Conservation (phyloP, 2,329 filamentous ascomycete genomes). For the Penicillium vulpinum region DNA sequence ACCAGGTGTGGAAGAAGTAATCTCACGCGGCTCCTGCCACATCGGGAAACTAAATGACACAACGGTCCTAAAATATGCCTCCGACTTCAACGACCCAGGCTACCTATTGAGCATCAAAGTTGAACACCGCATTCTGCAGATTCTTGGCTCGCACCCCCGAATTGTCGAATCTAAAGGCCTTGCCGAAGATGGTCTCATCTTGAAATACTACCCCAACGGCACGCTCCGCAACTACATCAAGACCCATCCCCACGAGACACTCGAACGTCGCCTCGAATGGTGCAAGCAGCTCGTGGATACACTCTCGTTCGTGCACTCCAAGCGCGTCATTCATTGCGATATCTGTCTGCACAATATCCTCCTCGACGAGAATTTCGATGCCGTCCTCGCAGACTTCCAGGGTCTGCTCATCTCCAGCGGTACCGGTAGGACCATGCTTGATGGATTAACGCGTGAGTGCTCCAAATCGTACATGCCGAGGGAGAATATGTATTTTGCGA, state of each 20-base stretch:
- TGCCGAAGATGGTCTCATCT: conserved; percentile 11
- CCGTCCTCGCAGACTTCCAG: conserved; percentile 18
- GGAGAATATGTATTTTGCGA: conserved; percentile 1
- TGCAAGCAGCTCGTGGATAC: conserved; percentile 20
- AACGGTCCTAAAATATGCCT: conserved; percentile 18
- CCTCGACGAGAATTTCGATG: conserved; percentile 14
- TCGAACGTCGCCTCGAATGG: conserved; percentile 16
- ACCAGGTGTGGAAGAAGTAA: conserved; percentile 13
- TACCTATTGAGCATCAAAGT: conserved; percentile 2
- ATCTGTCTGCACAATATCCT: conserved; percentile 1
- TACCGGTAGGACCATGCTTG: conserved; percentile 11
- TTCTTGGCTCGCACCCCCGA: conserved; percentile 13
- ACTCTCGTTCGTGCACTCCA: conserved; percentile 17
- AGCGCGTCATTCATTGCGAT: conserved; percentile 9
- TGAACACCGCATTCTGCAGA: conserved; percentile 10
- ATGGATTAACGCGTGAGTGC: conserved; percentile 14
- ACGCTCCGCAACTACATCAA: conserved; percentile 9
- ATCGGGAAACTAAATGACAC: conserved; percentile 10
- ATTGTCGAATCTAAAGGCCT: conserved; percentile 12
- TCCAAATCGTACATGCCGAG: conserved; percentile 18
- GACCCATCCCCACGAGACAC: not conserved
- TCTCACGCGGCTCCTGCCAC: conserved; percentile 9
- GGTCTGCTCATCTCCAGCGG: conserved; percentile 13
- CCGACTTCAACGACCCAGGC: not conserved
- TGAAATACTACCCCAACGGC: conserved; percentile 17